These are phyloP conservation scores for Cyclotella kingstonii DNA, from an alignment of 108 stramenopile species.

Conservation along the genomic window DNA sequence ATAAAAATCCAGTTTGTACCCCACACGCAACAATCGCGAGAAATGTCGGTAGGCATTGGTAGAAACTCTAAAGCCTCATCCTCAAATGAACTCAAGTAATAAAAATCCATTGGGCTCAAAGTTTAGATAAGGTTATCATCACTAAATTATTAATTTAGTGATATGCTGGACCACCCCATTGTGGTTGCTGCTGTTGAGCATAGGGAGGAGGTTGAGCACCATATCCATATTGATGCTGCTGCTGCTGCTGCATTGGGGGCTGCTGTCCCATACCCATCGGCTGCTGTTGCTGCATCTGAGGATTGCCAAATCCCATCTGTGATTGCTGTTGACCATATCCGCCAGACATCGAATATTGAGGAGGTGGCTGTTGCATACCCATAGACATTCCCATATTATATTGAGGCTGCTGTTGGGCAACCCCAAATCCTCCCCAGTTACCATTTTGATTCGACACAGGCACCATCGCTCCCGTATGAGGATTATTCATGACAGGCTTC, in stretches of 20 bases:
- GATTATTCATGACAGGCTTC: conserved; percentile 49
- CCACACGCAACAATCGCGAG: no score
- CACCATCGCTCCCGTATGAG: conserved; percentile 61
- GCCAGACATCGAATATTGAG: conserved; percentile 35
- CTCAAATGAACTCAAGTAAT: no score
- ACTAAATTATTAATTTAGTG: conserved; percentile 21
- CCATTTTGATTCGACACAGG: conserved; percentile 60
- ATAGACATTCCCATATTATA: conserved; percentile 21
- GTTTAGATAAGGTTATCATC: no score
- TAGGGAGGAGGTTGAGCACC: conserved; percentile 45
- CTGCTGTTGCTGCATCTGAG: conserved; percentile 27
- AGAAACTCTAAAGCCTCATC: no score
- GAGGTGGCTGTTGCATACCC: conserved; percentile 25
- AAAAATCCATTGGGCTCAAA: no score
- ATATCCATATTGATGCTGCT: conserved; percentile 10
- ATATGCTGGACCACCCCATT: conserved; percentile 34
- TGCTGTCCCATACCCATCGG: conserved; percentile 34
- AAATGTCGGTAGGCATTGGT: no score
- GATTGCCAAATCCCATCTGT: conserved; percentile 50
- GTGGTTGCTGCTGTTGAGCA: conserved; percentile 49
- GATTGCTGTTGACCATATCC: conserved; percentile 36
- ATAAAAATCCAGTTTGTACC: no score
- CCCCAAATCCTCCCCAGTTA: conserved; percentile 62
- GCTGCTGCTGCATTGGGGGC: conserved; percentile 35
- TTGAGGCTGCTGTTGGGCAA: conserved; percentile 32